A percentile compares a stretch with the other conserved stretches of the same genome.
phyloP scores from a whole-genome alignment of 73 alveolate genomes.

The Paraurostyla sp. region DNA sequence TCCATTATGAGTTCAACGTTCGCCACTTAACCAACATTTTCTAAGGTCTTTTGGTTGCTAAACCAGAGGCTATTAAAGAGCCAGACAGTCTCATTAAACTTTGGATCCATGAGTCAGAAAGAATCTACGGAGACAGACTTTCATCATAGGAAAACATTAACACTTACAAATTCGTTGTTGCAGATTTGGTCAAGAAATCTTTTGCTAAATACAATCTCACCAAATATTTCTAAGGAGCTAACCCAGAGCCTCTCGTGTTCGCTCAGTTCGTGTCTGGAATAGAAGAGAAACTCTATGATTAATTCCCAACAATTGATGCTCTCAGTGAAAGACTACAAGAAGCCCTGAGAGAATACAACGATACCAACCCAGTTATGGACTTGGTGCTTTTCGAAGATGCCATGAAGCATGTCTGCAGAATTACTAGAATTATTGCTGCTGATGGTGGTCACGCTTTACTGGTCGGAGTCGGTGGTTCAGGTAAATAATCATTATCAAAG shows the following conservation, averaged over 20 bases:
- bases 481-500: constrained; percentile 99
- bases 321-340: constrained; percentile 82
- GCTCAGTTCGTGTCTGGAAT: constrained; percentile 98
- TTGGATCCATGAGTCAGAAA: constrained; percentile 99
- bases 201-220: constrained; percentile 87
- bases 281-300: constrained; percentile 87
- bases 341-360: constrained; percentile 99
- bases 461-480: constrained; percentile 99
- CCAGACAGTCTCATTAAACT: constrained; percentile 98
- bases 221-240: constrained; percentile 92
- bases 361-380: constrained; percentile 99
- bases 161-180: constrained; percentile 83
- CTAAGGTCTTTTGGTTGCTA: constrained; percentile 99
- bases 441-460: constrained; percentile 99
- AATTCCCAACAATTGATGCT: constrained; percentile 66
- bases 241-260: constrained; percentile 99
- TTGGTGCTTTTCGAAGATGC: constrained; percentile 99
- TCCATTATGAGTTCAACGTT: constrained; percentile 99
- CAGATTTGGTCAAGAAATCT: constrained; percentile 83
- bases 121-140: constrained; percentile 99
- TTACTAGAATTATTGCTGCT: constrained; percentile 96
- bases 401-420: constrained; percentile 99
- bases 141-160: constrained; percentile 92
- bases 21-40: constrained; percentile 99
- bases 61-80: constrained; percentile 89